Conservation (phyloP, 1,284 basidiomycete species). For the Sanguinoderma infundibulare region DNA sequence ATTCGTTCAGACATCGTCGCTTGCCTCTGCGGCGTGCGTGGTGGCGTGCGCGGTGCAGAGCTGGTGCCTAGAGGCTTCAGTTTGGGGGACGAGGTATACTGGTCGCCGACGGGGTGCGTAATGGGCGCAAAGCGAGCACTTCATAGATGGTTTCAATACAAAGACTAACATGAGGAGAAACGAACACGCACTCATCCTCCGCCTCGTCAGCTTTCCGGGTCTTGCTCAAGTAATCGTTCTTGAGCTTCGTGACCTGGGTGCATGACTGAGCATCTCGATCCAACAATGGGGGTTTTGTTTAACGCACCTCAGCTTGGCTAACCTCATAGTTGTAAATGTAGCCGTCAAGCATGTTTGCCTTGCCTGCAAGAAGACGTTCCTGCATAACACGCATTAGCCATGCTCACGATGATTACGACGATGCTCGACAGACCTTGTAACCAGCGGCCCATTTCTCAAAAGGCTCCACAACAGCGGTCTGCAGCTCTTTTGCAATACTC, state of each 20-base stretch:
- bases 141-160: not conserved
- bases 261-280: slow-evolving; percentile 1
- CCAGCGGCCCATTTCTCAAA: slow-evolving; percentile 74
- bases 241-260: slow-evolving; percentile 63
- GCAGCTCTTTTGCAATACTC: slow-evolving; percentile 68
- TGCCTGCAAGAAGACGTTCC: slow-evolving; percentile 64
- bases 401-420: no score
- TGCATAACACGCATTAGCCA: slow-evolving; percentile 29
- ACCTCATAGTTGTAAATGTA: slow-evolving; percentile 77
- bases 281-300: not conserved
- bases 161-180: slow-evolving; percentile 33
- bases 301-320: slow-evolving; percentile 57
- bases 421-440: slow-evolving; percentile 57
- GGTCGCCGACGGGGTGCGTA: slow-evolving; percentile 56
- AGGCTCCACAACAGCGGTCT: slow-evolving; percentile 70
- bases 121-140: slow-evolving; percentile 85
- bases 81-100: slow-evolving; percentile 78
- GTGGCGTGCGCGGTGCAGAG: slow-evolving; percentile 39
- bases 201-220: slow-evolving; percentile 84
- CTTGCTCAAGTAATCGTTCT: slow-evolving; percentile 79
- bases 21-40: slow-evolving; percentile 55
- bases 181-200: slow-evolving; percentile 78
- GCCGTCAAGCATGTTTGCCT: slow-evolving; percentile 61
- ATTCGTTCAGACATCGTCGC: slow-evolving; percentile 81
- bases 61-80: slow-evolving; percentile 57